These are phyloP conservation scores for Diaporthe sp. DNA, from an alignment of 2,329 filamentous ascomycete genomes.

Conservation along the genomic window DNA sequence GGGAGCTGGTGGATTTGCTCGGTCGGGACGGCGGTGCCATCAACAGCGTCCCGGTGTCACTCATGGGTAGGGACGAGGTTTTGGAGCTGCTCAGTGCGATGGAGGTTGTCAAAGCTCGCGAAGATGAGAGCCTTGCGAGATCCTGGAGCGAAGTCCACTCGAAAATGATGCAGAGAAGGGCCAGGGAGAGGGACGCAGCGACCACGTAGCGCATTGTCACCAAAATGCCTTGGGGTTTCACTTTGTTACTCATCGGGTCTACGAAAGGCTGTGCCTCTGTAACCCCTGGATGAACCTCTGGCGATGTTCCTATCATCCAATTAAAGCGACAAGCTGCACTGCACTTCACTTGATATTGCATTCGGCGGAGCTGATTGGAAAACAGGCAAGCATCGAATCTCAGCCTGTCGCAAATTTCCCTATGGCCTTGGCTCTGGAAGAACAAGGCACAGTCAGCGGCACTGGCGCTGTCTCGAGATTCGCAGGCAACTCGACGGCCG, in stretches of 20 bases:
- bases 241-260: background rate
- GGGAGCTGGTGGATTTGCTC: background rate
- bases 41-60: background rate
- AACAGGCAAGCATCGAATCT: too few species aligned
- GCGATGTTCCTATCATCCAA: background rate
- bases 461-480: background rate
- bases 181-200: background rate
- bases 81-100: background rate
- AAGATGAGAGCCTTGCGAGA: background rate
- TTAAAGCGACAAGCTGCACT: background rate
- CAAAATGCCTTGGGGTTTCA: background rate
- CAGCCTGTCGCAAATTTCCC: background rate
- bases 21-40: background rate
- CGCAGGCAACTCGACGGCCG: background rate
- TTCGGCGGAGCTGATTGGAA: background rate
- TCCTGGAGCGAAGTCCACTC: background rate
- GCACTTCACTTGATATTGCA: background rate
- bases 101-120: background rate
- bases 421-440: background rate
- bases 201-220: background rate
- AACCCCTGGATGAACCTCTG: background rate
- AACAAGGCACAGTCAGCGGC: background rate
- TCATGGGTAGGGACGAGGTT: constrained; percentile 5
- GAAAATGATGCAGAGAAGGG: background rate
- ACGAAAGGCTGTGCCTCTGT: background rate